Percentiles rank a stretch among this genome's conserved stretches.
Evolutionary conservation across 495 filamentous ascomycete genomes (phyloP).

Genomic region (Daldinia loculata): DNA sequence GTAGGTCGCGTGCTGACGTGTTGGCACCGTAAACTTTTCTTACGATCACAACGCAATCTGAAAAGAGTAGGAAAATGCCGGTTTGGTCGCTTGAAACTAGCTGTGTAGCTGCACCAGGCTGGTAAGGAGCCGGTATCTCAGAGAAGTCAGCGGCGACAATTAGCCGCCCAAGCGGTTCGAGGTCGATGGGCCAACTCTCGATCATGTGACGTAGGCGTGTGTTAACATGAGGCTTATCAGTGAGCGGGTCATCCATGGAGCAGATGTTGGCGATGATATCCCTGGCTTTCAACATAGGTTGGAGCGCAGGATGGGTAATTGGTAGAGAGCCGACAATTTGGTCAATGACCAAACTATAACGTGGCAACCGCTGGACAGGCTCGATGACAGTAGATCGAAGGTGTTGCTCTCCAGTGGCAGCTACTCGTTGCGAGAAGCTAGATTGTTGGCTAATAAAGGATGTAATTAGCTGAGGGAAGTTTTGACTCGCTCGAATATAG

Average conservation of each 20-base stretch:
- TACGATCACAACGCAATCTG: conserved; percentile 80
- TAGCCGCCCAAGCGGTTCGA: conserved; percentile 78
- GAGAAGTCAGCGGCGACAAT: conserved; percentile 85
- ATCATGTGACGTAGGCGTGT: conserved; percentile 78
- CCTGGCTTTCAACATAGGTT: conserved; percentile 80
- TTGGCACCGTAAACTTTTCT: conserved; percentile 68
- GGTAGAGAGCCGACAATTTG: conserved; percentile 88
- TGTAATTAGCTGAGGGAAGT: conserved; percentile 82
- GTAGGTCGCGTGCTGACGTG: conserved; percentile 76
- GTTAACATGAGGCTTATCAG: conserved; percentile 73
- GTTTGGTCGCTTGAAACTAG: conserved; percentile 51
- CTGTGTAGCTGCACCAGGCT: conserved; percentile 43
- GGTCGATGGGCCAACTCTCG: conserved; percentile 78
- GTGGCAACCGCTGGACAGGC: conserved; percentile 91
- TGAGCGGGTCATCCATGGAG: conserved; percentile 75
- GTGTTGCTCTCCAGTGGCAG: conserved; percentile 87
- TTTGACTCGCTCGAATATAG: conserved; percentile 85
- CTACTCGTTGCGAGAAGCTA: conserved; percentile 78
- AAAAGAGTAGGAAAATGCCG: conserved; percentile 84
- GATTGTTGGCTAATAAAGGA: conserved; percentile 78
- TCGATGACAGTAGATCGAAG: conserved; percentile 95
- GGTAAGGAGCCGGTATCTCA: conserved; percentile 79
- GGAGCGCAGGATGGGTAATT: conserved; percentile 80
- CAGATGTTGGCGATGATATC: conserved; percentile 96
- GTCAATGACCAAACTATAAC: conserved; percentile 95